A percentile compares a stretch with the other conserved stretches of the same genome.
phyloP scores from a whole-genome alignment of 495 filamentous ascomycete genomes.

The Talaromyces nanjingensis region DNA sequence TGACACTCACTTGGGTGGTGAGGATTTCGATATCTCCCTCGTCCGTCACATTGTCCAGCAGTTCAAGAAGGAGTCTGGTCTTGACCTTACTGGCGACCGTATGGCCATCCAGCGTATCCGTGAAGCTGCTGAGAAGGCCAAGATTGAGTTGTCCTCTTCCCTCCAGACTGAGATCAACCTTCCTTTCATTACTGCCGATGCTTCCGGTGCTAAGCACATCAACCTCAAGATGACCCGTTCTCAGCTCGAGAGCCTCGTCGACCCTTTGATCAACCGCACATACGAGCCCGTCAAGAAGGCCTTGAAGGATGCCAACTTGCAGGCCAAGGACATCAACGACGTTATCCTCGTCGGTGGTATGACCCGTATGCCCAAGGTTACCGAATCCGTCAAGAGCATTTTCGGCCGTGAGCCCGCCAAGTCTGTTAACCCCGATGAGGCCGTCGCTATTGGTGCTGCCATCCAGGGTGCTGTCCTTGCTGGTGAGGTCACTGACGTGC shows the following conservation, averaged over 20 bases:
- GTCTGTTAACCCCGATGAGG: constrained; percentile 98
- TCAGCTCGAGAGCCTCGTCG: constrained; percentile 88
- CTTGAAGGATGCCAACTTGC: constrained; percentile 90
- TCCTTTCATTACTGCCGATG: constrained; percentile 96
- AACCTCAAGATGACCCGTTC: constrained; percentile 89
- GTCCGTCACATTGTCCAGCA: constrained; percentile 91
- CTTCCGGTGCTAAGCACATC: constrained; percentile 94
- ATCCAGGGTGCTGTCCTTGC: constrained; percentile 96
- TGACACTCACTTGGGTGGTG: constrained; percentile 95
- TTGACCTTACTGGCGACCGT: constrained; percentile 87
- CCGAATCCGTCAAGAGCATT: constrained; percentile 92
- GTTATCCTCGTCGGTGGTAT: constrained; percentile 99
- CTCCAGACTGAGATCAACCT: constrained; percentile 98
- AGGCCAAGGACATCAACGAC: constrained; percentile 95
- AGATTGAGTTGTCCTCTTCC: constrained; percentile 97
- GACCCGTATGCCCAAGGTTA: constrained; percentile 99
- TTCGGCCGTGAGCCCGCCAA: constrained; percentile 98
- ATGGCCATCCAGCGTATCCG: constrained; percentile 99
- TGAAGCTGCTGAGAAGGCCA: constrained; percentile 99
- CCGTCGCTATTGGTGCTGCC: constrained; percentile 95
- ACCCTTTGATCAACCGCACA: constrained; percentile 80
- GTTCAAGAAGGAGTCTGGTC: constrained; percentile 93
- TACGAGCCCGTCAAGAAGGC: constrained; percentile 95
- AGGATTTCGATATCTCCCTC: constrained; percentile 95
- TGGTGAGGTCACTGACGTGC: constrained; percentile 93